Evolutionary conservation across 2,329 filamentous ascomycete species (phyloP).

Genomic region (Pseudogymnoascus destructans): DNA sequence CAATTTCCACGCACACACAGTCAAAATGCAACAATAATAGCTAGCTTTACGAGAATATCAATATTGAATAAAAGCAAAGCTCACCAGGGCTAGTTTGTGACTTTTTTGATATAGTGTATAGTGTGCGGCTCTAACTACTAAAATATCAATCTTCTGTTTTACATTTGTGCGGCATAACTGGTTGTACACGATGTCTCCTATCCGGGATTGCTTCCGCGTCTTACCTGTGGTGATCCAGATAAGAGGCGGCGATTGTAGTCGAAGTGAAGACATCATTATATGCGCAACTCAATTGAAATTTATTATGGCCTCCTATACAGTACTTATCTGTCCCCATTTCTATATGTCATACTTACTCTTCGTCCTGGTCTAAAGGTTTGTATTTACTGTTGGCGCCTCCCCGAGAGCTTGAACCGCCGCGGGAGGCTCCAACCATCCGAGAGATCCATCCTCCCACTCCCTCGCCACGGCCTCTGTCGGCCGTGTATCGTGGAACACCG

Average conservation of each 20-base stretch:
- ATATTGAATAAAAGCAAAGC: not conserved
- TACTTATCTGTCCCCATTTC: conserved; percentile 2
- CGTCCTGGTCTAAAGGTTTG: conserved; percentile 32
- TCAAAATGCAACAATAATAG: conserved; percentile 1
- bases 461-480: conserved; percentile 30
- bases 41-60: conserved; percentile 1
- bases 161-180: conserved; percentile 5
- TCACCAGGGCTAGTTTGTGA: not conserved
- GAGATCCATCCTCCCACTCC: conserved; percentile 59
- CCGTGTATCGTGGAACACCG: conserved; percentile 33
- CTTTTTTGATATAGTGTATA: not conserved
- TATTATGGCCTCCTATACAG: conserved; percentile 1
- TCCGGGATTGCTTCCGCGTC: not conserved
- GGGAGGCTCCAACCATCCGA: conserved; percentile 40
- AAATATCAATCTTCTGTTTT: not conserved
- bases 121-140: not conserved
- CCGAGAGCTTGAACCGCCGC: conserved; percentile 19
- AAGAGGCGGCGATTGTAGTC: not conserved
- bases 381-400: conserved; percentile 20
- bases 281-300: not conserved
- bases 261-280: not conserved
- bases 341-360: conserved; percentile 23
- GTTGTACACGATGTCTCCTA: not conserved
- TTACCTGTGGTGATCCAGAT: not conserved
- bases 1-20: conserved; percentile 7